Base-by-base conservation (phyloP, 768 basidiomycete genomes). In the Macrolepiota fuliginosa region DNA sequence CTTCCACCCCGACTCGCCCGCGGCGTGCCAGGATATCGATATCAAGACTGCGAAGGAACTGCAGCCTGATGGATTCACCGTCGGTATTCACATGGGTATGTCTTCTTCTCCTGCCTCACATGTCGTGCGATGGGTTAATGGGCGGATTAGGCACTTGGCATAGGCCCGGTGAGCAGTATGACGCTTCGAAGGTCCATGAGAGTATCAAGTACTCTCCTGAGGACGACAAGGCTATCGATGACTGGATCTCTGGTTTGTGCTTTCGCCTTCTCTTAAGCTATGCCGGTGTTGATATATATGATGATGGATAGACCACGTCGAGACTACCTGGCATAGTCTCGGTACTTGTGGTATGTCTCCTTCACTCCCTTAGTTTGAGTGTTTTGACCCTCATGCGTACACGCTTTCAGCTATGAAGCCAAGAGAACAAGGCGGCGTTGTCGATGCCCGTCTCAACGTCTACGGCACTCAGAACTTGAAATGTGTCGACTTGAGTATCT, bases 251-350 rank as follows among this genome's bases (percentile, higher is more conserved):
- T 53, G 83, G 75, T 76, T 49, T 29, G 74, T 66, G 7, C 7
- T 7, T 25, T 11, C 51, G 22, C 36, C 35, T 13, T 27, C 24
- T 55, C 13, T 19, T 3, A 3, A 32, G 6, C n/a, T 17, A 9
- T 15, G 52, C 27, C 6, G n/a, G 12, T 45, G 2, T 32, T 63
- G 13, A 49, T 47, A 49, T 47, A 13, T 12, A 64, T 74, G 79
- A 62, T 81, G 77, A 77, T 64, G 81, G 58, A 72, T 79, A 65
- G 83, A 87, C 71, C 86, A 89, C 70, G 88, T 90, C 66, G 88
- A 89, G 78, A 89, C 88, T 10, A 89, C 87, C 59, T 89, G 88
- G 88, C 88, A 90, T 78, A 86, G 83, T 70, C 77, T 89, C 54
- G 86, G 84, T 70, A 80, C 79, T 65, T 80, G 81, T 72, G 78